A percentile compares a stretch with the other conserved stretches of the same genome.
Conservation (phyloP, 805 yeast species). For the Sporopachydermia lactativora region DNA sequence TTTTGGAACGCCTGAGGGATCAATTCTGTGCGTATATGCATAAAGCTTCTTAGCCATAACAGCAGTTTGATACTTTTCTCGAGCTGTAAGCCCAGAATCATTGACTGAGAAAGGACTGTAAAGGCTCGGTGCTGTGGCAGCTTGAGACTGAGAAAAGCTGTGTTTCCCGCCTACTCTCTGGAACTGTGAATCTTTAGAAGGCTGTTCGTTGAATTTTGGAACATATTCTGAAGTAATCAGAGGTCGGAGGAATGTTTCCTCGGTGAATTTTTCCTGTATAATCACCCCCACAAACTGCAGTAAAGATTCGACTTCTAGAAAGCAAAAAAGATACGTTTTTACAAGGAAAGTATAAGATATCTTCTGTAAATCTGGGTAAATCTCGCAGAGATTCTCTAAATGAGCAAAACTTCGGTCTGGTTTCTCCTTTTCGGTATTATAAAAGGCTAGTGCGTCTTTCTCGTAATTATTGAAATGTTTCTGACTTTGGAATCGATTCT, state of each 20-base stretch:
- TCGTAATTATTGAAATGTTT: neutral
- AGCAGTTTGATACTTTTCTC: neutral
- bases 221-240: neutral
- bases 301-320: neutral
- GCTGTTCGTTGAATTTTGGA: neutral
- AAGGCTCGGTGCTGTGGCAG: neutral
- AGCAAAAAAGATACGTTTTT: neutral
- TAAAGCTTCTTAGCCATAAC: conserved; percentile 1
- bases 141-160: neutral
- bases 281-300: neutral
- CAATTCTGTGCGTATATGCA: neutral
- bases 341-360: neutral
- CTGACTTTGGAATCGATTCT: neutral
- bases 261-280: neutral
- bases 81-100: neutral
- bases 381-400: neutral
- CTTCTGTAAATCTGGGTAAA: neutral
- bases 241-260: neutral
- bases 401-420: neutral
- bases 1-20: neutral
- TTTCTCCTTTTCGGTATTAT: neutral
- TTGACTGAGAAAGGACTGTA: neutral
- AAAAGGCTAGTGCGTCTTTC: neutral
- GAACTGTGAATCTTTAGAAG: too few relatives aligned
- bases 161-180: neutral